Percentiles rank a stretch among this genome's conserved stretches.
phyloP scores from a whole-genome alignment of 345 rosid genomes.

The Ricinus communis region DNA sequence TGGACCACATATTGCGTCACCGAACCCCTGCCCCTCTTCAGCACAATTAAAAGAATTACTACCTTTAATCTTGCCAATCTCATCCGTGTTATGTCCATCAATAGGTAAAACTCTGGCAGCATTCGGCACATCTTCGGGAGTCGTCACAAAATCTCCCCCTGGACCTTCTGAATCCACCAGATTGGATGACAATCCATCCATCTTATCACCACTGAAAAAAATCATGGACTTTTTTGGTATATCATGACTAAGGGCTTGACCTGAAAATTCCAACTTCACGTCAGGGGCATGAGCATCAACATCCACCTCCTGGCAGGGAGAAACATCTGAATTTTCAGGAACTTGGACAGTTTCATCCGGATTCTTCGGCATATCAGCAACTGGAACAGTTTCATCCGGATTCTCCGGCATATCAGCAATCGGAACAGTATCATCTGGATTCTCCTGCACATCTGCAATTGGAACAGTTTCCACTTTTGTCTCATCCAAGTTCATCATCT shows the following conservation, averaged over 20 bases:
- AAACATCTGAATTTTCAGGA: neutral
- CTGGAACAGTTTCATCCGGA: slow-evolving; percentile 22
- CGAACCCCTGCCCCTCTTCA: slow-evolving; percentile 28
- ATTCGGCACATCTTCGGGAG: slow-evolving; percentile 13
- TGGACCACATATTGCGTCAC: slow-evolving; percentile 33
- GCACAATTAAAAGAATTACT: slow-evolving; percentile 9
- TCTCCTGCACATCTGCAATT: slow-evolving; percentile 12
- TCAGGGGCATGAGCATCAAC: slow-evolving; percentile 6
- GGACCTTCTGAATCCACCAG: slow-evolving; percentile 22
- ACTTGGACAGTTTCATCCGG: slow-evolving; percentile 16
- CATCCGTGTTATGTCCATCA: slow-evolving; percentile 19
- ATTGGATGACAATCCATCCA: slow-evolving; percentile 31
- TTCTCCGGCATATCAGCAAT: neutral
- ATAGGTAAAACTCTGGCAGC: neutral
- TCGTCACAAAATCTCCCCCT: neutral
- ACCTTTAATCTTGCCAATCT: slow-evolving; percentile 15
- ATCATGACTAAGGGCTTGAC: slow-evolving; percentile 18
- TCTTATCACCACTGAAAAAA: slow-evolving; percentile 15
- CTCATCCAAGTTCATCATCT: slow-evolving; percentile 16
- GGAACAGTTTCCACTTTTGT: slow-evolving; percentile 26
- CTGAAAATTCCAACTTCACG: slow-evolving; percentile 17
- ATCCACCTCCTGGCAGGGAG: slow-evolving; percentile 17
- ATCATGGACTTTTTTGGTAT: slow-evolving; percentile 24
- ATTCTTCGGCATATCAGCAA: slow-evolving; percentile 14
- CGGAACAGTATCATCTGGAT: slow-evolving; percentile 18